Percentiles rank a stretch among this genome's conserved stretches.
These are phyloP conservation scores for Coemansia sp. DNA, from an alignment of 192 early-diverging fungal species.

Conservation along the genomic window DNA sequence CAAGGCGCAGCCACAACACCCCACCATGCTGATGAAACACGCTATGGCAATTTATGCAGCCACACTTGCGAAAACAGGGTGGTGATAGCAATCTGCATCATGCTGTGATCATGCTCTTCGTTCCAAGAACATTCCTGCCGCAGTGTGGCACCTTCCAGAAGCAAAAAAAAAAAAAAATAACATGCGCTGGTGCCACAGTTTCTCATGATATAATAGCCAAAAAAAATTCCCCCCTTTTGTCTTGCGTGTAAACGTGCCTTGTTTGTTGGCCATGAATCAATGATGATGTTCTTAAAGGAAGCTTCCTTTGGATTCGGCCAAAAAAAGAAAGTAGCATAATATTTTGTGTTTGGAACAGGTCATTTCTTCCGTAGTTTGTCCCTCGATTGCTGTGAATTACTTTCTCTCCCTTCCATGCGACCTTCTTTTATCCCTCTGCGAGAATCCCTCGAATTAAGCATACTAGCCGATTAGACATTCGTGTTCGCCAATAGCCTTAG, in stretches of 20 bases:
- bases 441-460: background rate
- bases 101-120: background rate
- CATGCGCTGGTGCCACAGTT: constrained; percentile 1
- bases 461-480: background rate
- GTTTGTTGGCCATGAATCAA: background rate
- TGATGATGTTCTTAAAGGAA: background rate
- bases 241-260: background rate
- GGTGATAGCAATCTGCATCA: background rate
- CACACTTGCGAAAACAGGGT: background rate
- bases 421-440: background rate
- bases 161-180: background rate
- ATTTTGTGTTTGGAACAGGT: background rate
- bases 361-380: background rate
- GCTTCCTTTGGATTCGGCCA: background rate
- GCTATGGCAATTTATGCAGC: background rate
- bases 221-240: background rate
- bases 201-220: too few relatives aligned
- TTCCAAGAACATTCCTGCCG: background rate
- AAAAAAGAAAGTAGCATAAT: background rate
- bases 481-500: background rate
- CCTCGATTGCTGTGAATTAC: background rate
- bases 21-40: background rate
- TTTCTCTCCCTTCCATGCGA: background rate
- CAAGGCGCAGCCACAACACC: background rate
- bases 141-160: background rate